A percentile compares a stretch with the other conserved stretches of the same genome.
Conservation (phyloP, 768 basidiomycete genomes). For the Suillus tomentosus region DNA sequence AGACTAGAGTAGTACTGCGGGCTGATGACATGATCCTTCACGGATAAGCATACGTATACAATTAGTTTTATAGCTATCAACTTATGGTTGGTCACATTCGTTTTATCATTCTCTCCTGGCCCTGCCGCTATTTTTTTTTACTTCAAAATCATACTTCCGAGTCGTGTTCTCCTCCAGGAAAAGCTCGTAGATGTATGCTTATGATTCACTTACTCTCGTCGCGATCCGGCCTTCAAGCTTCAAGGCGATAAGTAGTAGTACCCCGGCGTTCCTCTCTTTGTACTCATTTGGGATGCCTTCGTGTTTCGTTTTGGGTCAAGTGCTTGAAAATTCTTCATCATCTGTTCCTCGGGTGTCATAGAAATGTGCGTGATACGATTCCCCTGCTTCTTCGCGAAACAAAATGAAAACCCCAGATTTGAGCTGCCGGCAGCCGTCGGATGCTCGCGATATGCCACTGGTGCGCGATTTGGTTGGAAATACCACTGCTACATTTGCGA, state of each 20-base stretch:
- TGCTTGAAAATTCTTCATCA: too few species aligned
- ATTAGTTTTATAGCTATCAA: neutral
- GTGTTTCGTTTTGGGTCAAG: neutral
- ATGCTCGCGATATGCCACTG: neutral
- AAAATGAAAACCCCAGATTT: neutral
- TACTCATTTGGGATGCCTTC: neutral
- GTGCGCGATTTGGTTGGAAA: neutral
- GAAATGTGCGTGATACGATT: neutral
- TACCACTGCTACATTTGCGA: neutral
- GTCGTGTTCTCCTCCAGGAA: neutral
- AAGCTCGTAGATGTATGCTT: neutral
- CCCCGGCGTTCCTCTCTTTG: neutral
- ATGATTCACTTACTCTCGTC: neutral
- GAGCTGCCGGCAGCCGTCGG: neutral
- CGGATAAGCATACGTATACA: too few species aligned
- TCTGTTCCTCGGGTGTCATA: neutral
- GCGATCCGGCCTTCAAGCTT: neutral
- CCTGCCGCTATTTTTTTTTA: neutral
- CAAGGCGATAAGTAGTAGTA: neutral
- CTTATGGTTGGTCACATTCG: neutral
- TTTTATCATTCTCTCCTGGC: neutral
- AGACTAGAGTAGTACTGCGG: too few species aligned
- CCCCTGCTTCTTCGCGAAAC: neutral
- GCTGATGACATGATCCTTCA: too few species aligned
- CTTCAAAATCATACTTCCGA: neutral